These are phyloP conservation scores for Mycosphaerelloides madeirae DNA, from an alignment of 2,329 filamentous ascomycete genomes.

Conservation along the genomic window DNA sequence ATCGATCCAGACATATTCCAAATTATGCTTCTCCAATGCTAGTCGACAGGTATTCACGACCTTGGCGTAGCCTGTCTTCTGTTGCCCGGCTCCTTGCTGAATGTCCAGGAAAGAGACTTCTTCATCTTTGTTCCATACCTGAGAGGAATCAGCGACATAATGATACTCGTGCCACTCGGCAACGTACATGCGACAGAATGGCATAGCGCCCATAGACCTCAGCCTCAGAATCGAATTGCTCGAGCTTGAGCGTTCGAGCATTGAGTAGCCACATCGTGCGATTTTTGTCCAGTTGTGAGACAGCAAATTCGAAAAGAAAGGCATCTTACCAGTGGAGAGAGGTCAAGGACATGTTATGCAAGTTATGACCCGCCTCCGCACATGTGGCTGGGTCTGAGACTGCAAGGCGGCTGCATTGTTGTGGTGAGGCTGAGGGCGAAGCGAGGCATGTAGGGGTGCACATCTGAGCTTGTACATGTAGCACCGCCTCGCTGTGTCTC, in stretches of 20 bases:
- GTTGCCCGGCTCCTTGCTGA: slow-evolving; percentile 2
- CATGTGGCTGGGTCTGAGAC: no score
- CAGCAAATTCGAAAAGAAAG: no score
- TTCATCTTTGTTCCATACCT: slow-evolving; percentile 9
- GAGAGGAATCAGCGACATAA: slow-evolving; percentile 11
- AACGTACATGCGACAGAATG: slow-evolving; percentile 26
- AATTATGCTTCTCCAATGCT: slow-evolving; percentile 21
- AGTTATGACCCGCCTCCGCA: no score
- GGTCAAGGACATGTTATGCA: no score
- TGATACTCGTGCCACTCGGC: no score
- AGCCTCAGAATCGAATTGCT: slow-evolving; percentile 15
- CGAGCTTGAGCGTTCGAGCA: slow-evolving; percentile 10
- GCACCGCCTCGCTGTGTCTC: no score
- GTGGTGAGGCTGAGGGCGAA: no score
- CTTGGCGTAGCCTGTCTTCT: slow-evolving; percentile 21
- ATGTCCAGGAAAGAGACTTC: slow-evolving; percentile 24
- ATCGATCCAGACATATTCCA: slow-evolving; percentile 37
- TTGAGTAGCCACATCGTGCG: slow-evolving; percentile 21
- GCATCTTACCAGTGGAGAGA: no score
- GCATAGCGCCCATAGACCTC: slow-evolving; percentile 21
- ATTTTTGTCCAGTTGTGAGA: no score
- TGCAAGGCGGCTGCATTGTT: no score
- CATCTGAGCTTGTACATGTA: no score
- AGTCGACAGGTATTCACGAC: slow-evolving; percentile 18
- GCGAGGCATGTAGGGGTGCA: no score